Conservation (phyloP, 108 stramenopile species). For the Pseudonitzschia delicatissima region DNA sequence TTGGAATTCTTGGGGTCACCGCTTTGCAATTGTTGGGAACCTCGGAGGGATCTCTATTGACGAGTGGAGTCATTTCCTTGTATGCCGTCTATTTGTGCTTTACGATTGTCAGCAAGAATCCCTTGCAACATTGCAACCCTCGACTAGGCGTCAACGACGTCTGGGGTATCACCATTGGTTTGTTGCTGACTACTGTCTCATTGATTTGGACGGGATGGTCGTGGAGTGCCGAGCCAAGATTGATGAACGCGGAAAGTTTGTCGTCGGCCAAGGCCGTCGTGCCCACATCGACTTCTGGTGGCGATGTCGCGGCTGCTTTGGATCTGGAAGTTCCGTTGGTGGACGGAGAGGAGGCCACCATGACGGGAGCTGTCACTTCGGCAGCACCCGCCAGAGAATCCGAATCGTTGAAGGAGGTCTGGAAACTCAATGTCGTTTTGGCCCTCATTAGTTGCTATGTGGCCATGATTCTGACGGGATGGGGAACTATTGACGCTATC, state of each 20-base stretch:
- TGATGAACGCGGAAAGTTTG: constrained; percentile 31
- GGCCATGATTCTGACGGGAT: constrained; percentile 92
- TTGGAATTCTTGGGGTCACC: constrained; percentile 69
- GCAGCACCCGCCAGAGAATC: constrained; percentile 21
- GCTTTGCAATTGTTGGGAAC: constrained; percentile 59
- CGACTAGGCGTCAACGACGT: constrained; percentile 65
- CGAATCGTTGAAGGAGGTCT: constrained; percentile 36
- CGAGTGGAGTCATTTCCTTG: constrained; percentile 76
- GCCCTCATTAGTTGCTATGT: constrained; percentile 77
- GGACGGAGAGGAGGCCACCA: constrained; percentile 58
- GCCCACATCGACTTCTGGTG: neutral
- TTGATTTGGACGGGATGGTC: constrained; percentile 86
- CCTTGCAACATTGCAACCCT: constrained; percentile 76
- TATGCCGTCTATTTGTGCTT: constrained; percentile 85
- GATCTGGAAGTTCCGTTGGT: constrained; percentile 78
- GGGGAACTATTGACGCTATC: constrained; percentile 70
- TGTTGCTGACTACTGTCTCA: constrained; percentile 72
- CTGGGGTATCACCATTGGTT: constrained; percentile 75
- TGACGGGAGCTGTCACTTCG: constrained; percentile 57
- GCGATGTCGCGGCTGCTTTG: constrained; percentile 8
- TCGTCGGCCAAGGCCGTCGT: constrained; percentile 34
- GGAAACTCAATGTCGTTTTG: constrained; percentile 91
- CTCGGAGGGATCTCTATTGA: constrained; percentile 83
- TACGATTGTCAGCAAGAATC: constrained; percentile 86
- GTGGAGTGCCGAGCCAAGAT: constrained; percentile 50